Conservation (phyloP, 2,329 filamentous ascomycete genomes). For the Aspergillus fijiensis region DNA sequence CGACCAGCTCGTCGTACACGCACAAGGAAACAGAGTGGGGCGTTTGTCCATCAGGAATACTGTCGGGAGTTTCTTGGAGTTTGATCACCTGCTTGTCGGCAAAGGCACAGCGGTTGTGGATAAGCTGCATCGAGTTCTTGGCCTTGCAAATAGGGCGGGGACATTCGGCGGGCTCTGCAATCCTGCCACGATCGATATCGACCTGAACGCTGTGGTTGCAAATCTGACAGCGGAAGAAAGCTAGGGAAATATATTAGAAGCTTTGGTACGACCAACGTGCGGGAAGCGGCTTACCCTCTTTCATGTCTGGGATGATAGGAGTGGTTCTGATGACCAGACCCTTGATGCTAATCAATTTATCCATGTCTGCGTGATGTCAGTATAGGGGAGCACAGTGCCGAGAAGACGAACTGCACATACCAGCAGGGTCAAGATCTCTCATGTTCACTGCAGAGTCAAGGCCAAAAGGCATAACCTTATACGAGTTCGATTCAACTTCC, state of each 20-base stretch:
- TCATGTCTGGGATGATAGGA: conserved; percentile 98
- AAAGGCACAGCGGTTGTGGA: conserved; percentile 93
- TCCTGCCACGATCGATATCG: conserved; percentile 91
- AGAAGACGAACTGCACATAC: conserved; percentile 40
- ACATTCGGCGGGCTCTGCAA: conserved; percentile 88
- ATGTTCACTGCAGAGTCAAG: conserved; percentile 85
- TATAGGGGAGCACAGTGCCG: background rate
- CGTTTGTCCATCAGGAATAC: conserved; percentile 90
- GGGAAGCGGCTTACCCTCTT: conserved; percentile 58
- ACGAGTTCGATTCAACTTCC: conserved; percentile 76
- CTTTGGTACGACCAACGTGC: background rate
- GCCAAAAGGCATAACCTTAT: conserved; percentile 86
- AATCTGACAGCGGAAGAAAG: conserved; percentile 92
- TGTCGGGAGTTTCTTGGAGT: conserved; percentile 94
- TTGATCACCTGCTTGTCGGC: conserved; percentile 99
- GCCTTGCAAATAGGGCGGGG: conserved; percentile 77
- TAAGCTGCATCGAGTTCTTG: conserved; percentile 95
- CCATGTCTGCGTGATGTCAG: conserved; percentile 67
- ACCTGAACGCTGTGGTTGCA: conserved; percentile 91
- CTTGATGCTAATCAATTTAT: conserved; percentile 92
- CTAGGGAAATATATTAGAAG: conserved; percentile 39
- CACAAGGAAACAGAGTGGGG: conserved; percentile 96
- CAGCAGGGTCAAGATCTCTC: conserved; percentile 87
- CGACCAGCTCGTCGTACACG: conserved; percentile 94
- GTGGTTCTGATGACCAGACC: conserved; percentile 94